Evolutionary conservation across 257 asterid genomes (phyloP).

Genomic region (Ophiorrhiza pumila): DNA sequence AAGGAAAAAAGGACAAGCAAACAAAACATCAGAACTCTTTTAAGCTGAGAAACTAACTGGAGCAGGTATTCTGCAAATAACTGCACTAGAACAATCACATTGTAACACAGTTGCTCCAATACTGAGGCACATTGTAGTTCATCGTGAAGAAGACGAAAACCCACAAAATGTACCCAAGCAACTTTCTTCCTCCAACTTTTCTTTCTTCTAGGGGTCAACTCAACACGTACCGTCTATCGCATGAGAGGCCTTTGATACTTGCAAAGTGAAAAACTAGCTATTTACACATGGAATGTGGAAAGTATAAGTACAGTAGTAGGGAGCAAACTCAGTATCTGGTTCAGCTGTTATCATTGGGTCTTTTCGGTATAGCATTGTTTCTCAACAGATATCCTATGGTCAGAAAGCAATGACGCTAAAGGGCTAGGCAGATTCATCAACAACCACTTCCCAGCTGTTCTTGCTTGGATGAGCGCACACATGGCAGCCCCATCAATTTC

Average conservation of each 20-base stretch:
- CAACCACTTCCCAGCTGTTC: conserved; percentile 13
- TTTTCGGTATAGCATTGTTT: neutral
- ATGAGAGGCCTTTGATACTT: neutral
- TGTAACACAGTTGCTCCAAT: neutral
- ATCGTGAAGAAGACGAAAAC: neutral
- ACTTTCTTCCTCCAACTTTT: neutral
- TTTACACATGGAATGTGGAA: neutral
- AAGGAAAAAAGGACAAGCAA: too few species aligned
- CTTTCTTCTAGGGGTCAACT: neutral
- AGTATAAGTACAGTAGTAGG: neutral
- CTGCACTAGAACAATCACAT: neutral
- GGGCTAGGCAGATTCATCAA: conserved; percentile 15
- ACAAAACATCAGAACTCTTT: too few species aligned
- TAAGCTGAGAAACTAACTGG: too few species aligned
- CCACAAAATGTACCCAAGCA: neutral
- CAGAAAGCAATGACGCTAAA: conserved; percentile 6
- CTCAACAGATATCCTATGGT: neutral
- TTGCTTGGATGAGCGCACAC: neutral
- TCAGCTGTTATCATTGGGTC: neutral
- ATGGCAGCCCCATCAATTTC: conserved; percentile 47
- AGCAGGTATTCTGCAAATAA: neutral
- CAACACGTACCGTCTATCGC: neutral
- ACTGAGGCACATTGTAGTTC: neutral
- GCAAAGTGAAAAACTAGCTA: neutral
- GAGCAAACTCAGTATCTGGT: neutral